Evolutionary conservation across 2,329 filamentous ascomycete species (phyloP).

Genomic region (Botrytis deweyae): DNA sequence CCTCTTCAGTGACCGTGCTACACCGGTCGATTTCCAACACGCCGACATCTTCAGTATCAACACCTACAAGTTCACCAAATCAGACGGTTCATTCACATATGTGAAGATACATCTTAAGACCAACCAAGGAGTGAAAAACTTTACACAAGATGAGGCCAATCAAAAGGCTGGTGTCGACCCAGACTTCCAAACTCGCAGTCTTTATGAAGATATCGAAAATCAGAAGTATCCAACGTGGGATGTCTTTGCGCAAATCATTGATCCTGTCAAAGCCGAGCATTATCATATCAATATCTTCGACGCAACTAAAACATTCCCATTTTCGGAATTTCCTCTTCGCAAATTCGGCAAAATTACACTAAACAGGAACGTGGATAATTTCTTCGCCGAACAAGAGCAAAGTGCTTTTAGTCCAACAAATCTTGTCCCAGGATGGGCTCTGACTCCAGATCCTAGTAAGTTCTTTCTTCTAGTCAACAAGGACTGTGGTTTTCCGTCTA

Average conservation of each 20-base stretch:
- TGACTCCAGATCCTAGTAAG: constrained; percentile 2
- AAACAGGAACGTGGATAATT: constrained; percentile 54
- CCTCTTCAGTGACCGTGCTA: constrained; percentile 13
- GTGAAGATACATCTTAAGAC: constrained; percentile 52
- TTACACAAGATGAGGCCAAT: constrained; percentile 50
- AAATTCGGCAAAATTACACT: constrained; percentile 49
- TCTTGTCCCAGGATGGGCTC: constrained; percentile 53
- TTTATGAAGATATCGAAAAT: constrained; percentile 52
- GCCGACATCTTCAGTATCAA: constrained; percentile 40
- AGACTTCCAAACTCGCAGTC: constrained; percentile 46
- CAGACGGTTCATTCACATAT: constrained; percentile 49
- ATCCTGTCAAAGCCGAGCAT: constrained; percentile 32
- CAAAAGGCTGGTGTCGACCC: constrained; percentile 40
- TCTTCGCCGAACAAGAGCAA: constrained; percentile 66
- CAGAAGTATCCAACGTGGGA: constrained; percentile 53
- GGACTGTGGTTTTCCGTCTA: too few relatives aligned
- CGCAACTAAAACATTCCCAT: constrained; percentile 54
- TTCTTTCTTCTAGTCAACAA: neutral
- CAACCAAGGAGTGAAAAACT: constrained; percentile 47
- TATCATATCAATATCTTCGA: constrained; percentile 51
- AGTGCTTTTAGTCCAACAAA: constrained; percentile 65
- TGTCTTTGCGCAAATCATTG: constrained; percentile 48
- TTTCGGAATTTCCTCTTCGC: constrained; percentile 47
- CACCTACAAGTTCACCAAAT: constrained; percentile 48
- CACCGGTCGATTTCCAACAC: neutral